Conservation (phyloP, 306 rosid genomes). For the Nissolia schottii region DNA sequence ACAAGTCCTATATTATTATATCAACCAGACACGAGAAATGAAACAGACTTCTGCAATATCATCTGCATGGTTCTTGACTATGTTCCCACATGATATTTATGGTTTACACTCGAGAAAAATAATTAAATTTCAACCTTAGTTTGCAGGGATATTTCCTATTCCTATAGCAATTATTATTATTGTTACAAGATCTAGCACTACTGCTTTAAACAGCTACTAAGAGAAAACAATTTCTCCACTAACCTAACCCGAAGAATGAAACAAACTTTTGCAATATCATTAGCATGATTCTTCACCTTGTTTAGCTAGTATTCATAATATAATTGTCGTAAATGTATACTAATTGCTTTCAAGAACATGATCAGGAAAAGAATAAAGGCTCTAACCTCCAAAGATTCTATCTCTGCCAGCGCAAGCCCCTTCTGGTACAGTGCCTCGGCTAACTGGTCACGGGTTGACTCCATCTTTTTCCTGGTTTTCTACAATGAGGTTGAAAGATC, state of each 20-base stretch:
- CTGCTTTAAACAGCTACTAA: neutral
- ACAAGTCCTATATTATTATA: neutral
- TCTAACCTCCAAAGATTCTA: slow-evolving; percentile 69
- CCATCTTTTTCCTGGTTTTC: slow-evolving; percentile 84
- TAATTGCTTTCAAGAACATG: neutral
- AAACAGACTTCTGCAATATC: neutral
- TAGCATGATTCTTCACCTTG: neutral
- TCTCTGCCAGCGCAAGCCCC: slow-evolving; percentile 79
- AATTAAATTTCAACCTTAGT: neutral
- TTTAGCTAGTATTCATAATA: neutral
- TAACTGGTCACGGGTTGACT: slow-evolving; percentile 75
- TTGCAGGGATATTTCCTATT: neutral
- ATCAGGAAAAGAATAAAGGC: slow-evolving; percentile 17
- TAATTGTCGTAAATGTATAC: neutral
- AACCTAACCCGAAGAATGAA: neutral
- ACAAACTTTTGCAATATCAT: neutral
- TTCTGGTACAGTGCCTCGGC: slow-evolving; percentile 87
- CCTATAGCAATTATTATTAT: neutral
- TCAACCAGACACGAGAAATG: slow-evolving; percentile 6
- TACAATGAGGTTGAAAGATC: slow-evolving; percentile 22
- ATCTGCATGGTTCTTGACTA: neutral
- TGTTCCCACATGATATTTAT: neutral
- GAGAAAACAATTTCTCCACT: neutral
- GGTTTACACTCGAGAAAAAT: neutral
- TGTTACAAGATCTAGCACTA: neutral